A percentile compares a stretch with the other conserved stretches of the same genome.
Conservation (phyloP, 2,329 filamentous ascomycete genomes). For the Fusarium lyarnte region DNA sequence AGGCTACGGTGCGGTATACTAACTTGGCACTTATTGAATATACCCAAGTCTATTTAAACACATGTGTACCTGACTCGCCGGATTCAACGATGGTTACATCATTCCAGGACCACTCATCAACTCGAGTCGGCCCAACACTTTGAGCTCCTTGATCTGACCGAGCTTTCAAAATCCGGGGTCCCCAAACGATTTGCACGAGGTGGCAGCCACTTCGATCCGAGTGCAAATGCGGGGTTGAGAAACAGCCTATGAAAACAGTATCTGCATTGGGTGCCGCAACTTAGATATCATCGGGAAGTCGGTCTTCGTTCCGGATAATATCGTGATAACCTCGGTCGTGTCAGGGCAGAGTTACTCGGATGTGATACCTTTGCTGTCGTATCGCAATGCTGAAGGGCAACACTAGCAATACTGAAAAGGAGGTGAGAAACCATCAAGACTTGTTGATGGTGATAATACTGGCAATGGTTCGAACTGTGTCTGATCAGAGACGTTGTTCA, state of each 20-base stretch:
- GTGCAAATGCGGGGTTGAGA: constrained; percentile 38
- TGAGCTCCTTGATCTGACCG: background rate
- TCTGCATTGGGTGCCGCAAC: background rate
- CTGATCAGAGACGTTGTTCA: background rate
- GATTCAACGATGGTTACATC: background rate
- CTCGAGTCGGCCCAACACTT: constrained; percentile 1
- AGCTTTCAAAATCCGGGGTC: background rate
- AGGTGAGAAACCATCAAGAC: background rate
- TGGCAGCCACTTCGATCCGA: constrained; percentile 24
- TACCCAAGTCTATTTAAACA: background rate
- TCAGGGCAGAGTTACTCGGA: background rate
- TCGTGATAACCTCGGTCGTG: constrained; percentile 21
- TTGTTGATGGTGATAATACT: background rate
- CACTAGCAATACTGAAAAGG: background rate
- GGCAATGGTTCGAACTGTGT: background rate
- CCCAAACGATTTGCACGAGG: constrained; percentile 17
- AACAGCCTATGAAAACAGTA: background rate
- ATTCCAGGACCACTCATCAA: background rate
- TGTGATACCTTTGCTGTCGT: constrained; percentile 9
- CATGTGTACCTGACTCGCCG: constrained; percentile 10
- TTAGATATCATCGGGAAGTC: constrained; percentile 10
- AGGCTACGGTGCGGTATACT: constrained; percentile 4
- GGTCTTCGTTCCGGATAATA: constrained; percentile 17
- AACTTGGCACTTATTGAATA: background rate
- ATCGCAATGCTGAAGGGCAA: background rate